Evolutionary conservation across 495 filamentous ascomycete genomes (phyloP).

Genomic region (Lasiosphaeria hispida): DNA sequence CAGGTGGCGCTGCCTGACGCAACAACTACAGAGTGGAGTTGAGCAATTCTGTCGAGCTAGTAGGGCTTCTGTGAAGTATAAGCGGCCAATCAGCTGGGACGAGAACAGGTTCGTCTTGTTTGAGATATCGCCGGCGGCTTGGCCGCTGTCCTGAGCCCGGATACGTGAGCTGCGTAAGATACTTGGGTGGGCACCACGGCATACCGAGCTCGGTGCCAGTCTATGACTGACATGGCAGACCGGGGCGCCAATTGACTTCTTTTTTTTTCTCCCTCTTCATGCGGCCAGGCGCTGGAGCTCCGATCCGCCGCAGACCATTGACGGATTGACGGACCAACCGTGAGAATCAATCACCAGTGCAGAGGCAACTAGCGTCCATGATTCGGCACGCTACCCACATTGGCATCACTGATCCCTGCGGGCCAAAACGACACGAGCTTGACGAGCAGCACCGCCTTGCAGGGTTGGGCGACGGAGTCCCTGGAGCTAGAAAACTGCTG

Average conservation of each 20-base stretch:
- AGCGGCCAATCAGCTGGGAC: constrained; percentile 10
- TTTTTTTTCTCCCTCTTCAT: neutral
- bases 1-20: constrained; percentile 11
- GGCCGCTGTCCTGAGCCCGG: neutral
- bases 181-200: neutral
- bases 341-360: neutral
- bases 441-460: no score
- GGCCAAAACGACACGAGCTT: no score
- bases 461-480: no score
- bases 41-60: constrained; percentile 5
- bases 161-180: neutral
- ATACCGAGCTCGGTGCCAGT: constrained; percentile 10
- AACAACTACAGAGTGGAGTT: constrained; percentile 5
- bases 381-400: neutral
- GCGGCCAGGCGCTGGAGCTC: neutral
- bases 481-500: no score
- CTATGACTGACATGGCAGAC: neutral
- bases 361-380: neutral
- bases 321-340: neutral
- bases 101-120: constrained; percentile 1
- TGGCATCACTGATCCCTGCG: no score
- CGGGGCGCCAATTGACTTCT: neutral
- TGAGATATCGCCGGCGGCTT: constrained; percentile 5
- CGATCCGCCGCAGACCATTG: neutral
- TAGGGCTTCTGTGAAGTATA: neutral